phyloP scores from a whole-genome alignment of 2,329 filamentous ascomycete species.

The Aspergillus fijiensis region DNA sequence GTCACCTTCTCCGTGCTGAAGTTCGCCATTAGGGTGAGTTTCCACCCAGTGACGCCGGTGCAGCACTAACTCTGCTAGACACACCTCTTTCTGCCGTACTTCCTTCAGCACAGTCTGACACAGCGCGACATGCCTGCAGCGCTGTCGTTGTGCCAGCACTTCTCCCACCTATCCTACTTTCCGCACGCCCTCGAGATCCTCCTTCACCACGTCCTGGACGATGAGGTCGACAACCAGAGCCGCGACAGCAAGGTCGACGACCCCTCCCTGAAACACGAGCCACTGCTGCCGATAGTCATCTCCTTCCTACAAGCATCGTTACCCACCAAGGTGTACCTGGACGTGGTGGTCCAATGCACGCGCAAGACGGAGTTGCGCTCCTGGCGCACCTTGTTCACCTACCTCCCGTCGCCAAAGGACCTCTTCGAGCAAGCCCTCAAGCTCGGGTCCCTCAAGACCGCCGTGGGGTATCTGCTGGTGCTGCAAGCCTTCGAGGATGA shows the following conservation, averaged over 20 bases:
- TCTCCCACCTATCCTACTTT: constrained; percentile 86
- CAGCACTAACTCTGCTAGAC: constrained; percentile 56
- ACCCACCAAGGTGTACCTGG: constrained; percentile 71
- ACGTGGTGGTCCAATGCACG: constrained; percentile 94
- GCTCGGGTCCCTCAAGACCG: constrained; percentile 85
- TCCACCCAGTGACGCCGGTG: neutral
- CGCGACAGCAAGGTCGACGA: constrained; percentile 29
- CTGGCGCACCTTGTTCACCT: constrained; percentile 90
- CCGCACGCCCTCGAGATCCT: constrained; percentile 89
- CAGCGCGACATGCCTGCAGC: constrained; percentile 77
- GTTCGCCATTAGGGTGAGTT: constrained; percentile 76
- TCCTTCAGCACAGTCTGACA: constrained; percentile 75
- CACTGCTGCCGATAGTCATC: constrained; percentile 52
- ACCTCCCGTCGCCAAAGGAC: constrained; percentile 84
- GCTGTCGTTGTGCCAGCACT: constrained; percentile 77
- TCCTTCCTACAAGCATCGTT: constrained; percentile 70
- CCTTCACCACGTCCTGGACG: constrained; percentile 88
- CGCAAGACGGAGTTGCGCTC: constrained; percentile 94
- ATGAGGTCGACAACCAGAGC: constrained; percentile 73
- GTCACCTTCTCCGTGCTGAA: constrained; percentile 87
- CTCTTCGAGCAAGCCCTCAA: constrained; percentile 90
- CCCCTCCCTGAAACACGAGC: constrained; percentile 27
- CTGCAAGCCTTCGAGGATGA: constrained; percentile 73
- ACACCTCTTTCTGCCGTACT: constrained; percentile 85
- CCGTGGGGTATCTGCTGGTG: constrained; percentile 92